Evolutionary conservation across 768 basidiomycete species (phyloP), one percentile per base, ranked within the genome.

Genomic region (Russula foetens): DNA sequence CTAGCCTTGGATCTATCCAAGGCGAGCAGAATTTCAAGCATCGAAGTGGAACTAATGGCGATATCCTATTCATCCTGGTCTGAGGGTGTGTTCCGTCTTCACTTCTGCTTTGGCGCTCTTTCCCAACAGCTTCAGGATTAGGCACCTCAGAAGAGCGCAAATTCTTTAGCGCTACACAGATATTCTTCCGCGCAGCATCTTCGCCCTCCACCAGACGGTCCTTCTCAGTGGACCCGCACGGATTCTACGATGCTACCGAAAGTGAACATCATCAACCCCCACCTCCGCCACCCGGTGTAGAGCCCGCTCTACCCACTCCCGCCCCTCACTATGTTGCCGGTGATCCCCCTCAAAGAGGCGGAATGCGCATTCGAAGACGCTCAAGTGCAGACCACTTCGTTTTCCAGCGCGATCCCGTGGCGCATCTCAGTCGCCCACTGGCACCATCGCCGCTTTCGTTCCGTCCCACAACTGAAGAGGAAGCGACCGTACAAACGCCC

Each of bases 11-110:
- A 75, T 15, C 73, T 89, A 43, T 75, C 76, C 31, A 96, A 96
- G 70, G 84, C 93, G 0, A 93, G 84, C 55, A 85, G 85, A 70
- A 85, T 99, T 65, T 85, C 88, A 33, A 88, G 85, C 67, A 94
- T 99, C 59, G 86, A 86, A 57, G 77, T 97, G 41, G 83, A 86
- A 70, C 74, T 99, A 23, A 76, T 84, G 47, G 94, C 90, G 3
- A 86, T 77, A 60, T 78, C 85, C 3, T 74, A 78, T 24, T 88
- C 85, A 4, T 80, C 84, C 39, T 97, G 92, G 87, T 85, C 88
- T 2, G 93, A 97, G 80, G 91, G 95, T 93, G 62, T 53, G 79
- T 70, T 14, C 33, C 38, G 38, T 11, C 43, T 43, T 47, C 56
- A 23, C 60, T 59, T 58, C 47, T 28, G 29, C 15, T n/a, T 44